Conservation (phyloP, 176 grass and related monocot genomes). For the Lolium rigidum region DNA sequence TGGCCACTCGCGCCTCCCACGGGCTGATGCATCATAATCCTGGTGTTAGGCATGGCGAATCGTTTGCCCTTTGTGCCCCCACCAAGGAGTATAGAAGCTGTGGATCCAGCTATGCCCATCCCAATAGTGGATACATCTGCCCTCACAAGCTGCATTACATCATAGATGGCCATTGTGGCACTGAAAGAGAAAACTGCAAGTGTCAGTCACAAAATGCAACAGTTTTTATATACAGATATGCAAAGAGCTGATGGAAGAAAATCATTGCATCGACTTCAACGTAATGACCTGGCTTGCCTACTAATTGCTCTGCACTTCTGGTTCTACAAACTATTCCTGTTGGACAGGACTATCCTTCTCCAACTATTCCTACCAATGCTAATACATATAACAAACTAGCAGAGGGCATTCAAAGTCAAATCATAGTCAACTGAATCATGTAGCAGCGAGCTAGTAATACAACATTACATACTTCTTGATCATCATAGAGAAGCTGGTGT, state of each 20-base stretch:
- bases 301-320: neutral
- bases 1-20: slow-evolving; percentile 79
- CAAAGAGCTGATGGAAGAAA: neutral
- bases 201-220: slow-evolving; percentile 9
- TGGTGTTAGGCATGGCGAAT: slow-evolving; percentile 95
- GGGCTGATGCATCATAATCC: slow-evolving; percentile 94
- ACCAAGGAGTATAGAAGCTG: slow-evolving; percentile 87
- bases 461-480: neutral
- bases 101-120: slow-evolving; percentile 81
- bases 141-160: slow-evolving; percentile 86
- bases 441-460: slow-evolving; percentile 19
- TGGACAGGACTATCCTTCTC: neutral
- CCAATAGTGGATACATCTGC: slow-evolving; percentile 85
- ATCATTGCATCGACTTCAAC: neutral
- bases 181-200: slow-evolving; percentile 49
- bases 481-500: neutral
- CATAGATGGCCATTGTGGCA: slow-evolving; percentile 94
- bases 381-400: neutral
- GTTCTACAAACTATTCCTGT: neutral
- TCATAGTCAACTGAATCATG: neutral
- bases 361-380: neutral
- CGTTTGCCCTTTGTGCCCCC: slow-evolving; percentile 88
- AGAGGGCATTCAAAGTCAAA: slow-evolving; percentile 6
- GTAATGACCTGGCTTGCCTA: slow-evolving; percentile 12
- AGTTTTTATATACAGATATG: slow-evolving; percentile 16